A percentile compares a stretch with the other conserved stretches of the same genome.
Conservation (phyloP, 805 yeast species). For the Komagataella pastoris region DNA sequence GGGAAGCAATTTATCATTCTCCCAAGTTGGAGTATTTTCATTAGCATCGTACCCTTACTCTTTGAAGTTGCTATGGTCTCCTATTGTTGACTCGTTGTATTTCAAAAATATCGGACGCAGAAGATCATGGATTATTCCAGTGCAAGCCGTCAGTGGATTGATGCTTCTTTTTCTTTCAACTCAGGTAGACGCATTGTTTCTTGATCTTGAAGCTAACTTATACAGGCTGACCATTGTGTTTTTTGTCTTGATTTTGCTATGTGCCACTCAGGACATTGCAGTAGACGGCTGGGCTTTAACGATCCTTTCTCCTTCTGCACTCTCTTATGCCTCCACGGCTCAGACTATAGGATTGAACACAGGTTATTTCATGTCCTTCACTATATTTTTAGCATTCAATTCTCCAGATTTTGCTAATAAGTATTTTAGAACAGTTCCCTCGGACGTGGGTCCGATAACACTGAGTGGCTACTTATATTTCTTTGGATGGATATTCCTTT, state of each 20-base stretch:
- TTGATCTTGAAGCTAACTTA: conserved; percentile 35
- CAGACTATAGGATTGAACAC: conserved; percentile 92
- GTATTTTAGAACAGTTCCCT: conserved; percentile 53
- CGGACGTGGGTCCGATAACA: conserved; percentile 51
- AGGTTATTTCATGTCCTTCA: conserved; percentile 86
- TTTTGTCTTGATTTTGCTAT: conserved; percentile 66
- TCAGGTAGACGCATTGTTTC: conserved; percentile 35
- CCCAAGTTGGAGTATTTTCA: conserved; percentile 84
- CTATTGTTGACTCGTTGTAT: conserved; percentile 84
- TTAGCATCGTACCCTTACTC: conserved; percentile 94
- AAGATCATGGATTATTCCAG: conserved; percentile 89
- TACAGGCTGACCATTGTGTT: conserved; percentile 53
- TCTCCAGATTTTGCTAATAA: conserved; percentile 89
- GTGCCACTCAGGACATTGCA: conserved; percentile 97
- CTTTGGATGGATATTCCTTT: conserved; percentile 63
- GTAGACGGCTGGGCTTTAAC: conserved; percentile 99
- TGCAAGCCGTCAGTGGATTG: conserved; percentile 68
- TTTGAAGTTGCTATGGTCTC: conserved; percentile 87
- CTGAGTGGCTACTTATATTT: conserved; percentile 64
- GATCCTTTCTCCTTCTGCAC: conserved; percentile 58
- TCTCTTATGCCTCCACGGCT: conserved; percentile 92
- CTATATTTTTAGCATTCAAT: conserved; percentile 81
- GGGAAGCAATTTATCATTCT: conserved; percentile 59
- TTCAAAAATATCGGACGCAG: conserved; percentile 61
- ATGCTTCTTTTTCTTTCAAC: conserved; percentile 56